Conservation (phyloP, 2,329 filamentous ascomycete species). For the Colletotrichum cuscutae region DNA sequence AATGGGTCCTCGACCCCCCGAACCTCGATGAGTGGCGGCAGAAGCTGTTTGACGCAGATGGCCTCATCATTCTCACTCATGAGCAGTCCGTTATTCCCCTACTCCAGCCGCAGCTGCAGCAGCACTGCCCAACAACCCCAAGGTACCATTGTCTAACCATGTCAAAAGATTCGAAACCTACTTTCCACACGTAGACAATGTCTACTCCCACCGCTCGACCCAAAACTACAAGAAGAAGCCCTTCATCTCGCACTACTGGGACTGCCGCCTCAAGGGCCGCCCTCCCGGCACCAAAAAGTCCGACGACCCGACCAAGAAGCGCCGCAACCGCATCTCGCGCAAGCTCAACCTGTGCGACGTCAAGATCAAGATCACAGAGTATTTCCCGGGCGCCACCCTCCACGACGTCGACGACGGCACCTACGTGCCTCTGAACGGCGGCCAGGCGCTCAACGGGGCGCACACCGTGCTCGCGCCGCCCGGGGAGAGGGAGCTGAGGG, state of each 20-base stretch:
- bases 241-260: slow-evolving; percentile 88
- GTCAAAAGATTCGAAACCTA: slow-evolving; percentile 80
- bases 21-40: slow-evolving; percentile 76
- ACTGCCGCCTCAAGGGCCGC: slow-evolving; percentile 83
- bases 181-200: slow-evolving; percentile 85
- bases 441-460: slow-evolving; percentile 33
- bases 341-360: slow-evolving; percentile 85
- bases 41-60: slow-evolving; percentile 79
- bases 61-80: slow-evolving; percentile 76
- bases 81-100: slow-evolving; percentile 67
- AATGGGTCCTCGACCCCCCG: slow-evolving; percentile 73
- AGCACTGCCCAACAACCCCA: no score
- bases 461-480: slow-evolving; percentile 37
- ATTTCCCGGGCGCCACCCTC: slow-evolving; percentile 67
- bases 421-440: slow-evolving; percentile 21
- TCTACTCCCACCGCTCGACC: slow-evolving; percentile 86
- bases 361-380: slow-evolving; percentile 88
- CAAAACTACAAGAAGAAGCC: slow-evolving; percentile 84
- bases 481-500: slow-evolving; percentile 25
- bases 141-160: slow-evolving; percentile 19
- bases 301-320: slow-evolving; percentile 83
- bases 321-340: slow-evolving; percentile 79
- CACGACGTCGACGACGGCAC: slow-evolving; percentile 38
- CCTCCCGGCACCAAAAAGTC: slow-evolving; percentile 84
- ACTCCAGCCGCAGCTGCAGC: not conserved